Evolutionary conservation across 805 yeast genomes (phyloP), one percentile per base, ranked within the genome.

Genomic region (Teunomyces lycoperdinae): DNA sequence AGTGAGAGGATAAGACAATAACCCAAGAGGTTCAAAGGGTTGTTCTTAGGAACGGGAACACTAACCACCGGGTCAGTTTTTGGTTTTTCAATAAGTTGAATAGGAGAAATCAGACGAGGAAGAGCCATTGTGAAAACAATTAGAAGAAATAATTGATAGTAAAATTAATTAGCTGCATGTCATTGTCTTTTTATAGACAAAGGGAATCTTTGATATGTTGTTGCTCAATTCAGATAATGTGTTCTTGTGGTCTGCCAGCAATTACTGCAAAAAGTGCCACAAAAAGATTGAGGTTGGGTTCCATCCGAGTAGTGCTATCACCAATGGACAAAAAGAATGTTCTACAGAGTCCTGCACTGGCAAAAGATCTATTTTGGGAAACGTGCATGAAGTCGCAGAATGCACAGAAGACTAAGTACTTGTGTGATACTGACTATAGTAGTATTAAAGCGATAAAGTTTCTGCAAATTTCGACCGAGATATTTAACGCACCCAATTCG

Each of bases 1-100:
- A 56, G 46, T 2, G 61, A 46, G 11, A 55, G 20, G 29, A 51
- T 42, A 31, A 44, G 14, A 36, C 50, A 44, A 27, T 46, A 30
- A 3, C 41, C 11, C n/a, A 46, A 30, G 4, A 46, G 26, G 17
- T 34, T 46, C 16, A 8, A 24, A 38, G 41, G 9, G 9, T 38
- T 11, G 41, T 38, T 38, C 41, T 10, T 13, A 9, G 41, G 41
- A 1, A 16, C 29, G 4, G 30, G 41, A 13, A 26, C 30, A 26
- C n/a, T 13, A 4, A 26, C 14, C 11, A n/a, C 17, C 9, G 30
- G 29, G n/a, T 8, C 29, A 20, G 9, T 30, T 9, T 34, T n/a
- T 9, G 30, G 8, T 26, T 38, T 26, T 24, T 38, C 41, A 11
- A n/a, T 11, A 10, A 38, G 41, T 20, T 38, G 29, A 8, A 26